Conservation (phyloP, 2,329 filamentous ascomycete genomes). For the Xylaria arbuscula region DNA sequence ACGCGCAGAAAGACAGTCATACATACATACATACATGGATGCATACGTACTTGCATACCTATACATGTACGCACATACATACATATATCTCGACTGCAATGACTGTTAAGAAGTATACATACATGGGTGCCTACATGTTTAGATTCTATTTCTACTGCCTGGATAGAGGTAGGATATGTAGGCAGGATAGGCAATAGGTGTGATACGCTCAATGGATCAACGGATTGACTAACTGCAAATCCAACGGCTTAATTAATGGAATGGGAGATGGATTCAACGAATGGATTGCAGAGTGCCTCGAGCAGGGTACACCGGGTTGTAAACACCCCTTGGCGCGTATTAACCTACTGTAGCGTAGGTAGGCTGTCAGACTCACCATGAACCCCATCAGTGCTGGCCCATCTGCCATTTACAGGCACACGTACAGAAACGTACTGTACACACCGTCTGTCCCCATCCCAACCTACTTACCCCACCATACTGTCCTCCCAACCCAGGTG, state of each 20-base stretch:
- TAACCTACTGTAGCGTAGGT: background rate
- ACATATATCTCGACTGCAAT: background rate
- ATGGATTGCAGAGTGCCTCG: background rate
- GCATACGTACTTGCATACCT: no score
- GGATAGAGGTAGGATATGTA: background rate
- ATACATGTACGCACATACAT: no score
- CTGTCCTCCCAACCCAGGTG: constrained; percentile 37
- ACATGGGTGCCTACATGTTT: background rate
- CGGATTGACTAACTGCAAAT: background rate
- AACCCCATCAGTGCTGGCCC: no score
- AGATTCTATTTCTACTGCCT: background rate
- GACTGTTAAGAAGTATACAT: background rate
- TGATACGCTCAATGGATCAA: background rate
- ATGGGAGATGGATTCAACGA: background rate
- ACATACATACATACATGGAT: background rate
- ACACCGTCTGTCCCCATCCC: background rate
- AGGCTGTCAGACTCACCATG: background rate
- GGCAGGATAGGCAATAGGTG: background rate
- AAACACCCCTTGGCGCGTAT: no score
- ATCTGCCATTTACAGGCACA: background rate
- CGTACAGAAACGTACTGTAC: background rate
- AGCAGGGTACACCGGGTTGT: no score
- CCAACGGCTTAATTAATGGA: background rate
- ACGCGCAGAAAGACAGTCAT: background rate
- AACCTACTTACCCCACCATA: constrained; percentile 29